Conservation (phyloP, 768 basidiomycete genomes). For the Ramaria rubella region DNA sequence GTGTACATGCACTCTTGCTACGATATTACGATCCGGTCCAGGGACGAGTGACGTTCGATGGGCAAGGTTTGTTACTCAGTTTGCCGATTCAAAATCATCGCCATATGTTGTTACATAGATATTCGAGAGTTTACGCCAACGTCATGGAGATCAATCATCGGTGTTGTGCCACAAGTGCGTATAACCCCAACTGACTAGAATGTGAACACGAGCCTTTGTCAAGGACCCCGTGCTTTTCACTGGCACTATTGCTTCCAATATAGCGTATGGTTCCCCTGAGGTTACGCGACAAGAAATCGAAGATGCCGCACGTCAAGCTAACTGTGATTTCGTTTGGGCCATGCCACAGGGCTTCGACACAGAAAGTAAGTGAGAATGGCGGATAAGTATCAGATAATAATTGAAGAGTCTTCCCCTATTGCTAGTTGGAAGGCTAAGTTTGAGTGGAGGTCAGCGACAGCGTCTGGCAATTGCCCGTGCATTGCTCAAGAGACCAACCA, state of each 20-base stretch:
- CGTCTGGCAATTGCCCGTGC: slow-evolving; percentile 82
- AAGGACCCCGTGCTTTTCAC: slow-evolving; percentile 83
- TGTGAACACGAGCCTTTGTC: neutral
- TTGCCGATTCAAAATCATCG: neutral
- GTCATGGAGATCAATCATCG: slow-evolving; percentile 85
- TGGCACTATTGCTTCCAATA: slow-evolving; percentile 92
- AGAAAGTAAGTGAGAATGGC: slow-evolving; percentile 49
- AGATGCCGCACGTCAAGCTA: slow-evolving; percentile 80
- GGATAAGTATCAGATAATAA: neutral
- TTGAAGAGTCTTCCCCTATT: slow-evolving; percentile 7
- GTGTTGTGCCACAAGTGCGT: slow-evolving; percentile 80
- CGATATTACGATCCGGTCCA: slow-evolving; percentile 86
- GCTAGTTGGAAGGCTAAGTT: slow-evolving; percentile 59
- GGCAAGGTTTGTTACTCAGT: slow-evolving; percentile 50
- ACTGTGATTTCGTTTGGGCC: slow-evolving; percentile 94
- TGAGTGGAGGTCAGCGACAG: slow-evolving; percentile 77
- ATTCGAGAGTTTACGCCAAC: slow-evolving; percentile 79
- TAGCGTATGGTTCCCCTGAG: slow-evolving; percentile 74
- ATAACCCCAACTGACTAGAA: neutral
- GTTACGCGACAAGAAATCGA: slow-evolving; percentile 82
- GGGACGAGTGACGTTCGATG: slow-evolving; percentile 80
- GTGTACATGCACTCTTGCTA: slow-evolving; percentile 78
- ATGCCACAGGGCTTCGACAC: slow-evolving; percentile 95
- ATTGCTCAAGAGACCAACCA: slow-evolving; percentile 79
- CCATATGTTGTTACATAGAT: slow-evolving; percentile 39